Conservation (phyloP, 1,139 yeast genomes). For the Lodderomyces theae region DNA sequence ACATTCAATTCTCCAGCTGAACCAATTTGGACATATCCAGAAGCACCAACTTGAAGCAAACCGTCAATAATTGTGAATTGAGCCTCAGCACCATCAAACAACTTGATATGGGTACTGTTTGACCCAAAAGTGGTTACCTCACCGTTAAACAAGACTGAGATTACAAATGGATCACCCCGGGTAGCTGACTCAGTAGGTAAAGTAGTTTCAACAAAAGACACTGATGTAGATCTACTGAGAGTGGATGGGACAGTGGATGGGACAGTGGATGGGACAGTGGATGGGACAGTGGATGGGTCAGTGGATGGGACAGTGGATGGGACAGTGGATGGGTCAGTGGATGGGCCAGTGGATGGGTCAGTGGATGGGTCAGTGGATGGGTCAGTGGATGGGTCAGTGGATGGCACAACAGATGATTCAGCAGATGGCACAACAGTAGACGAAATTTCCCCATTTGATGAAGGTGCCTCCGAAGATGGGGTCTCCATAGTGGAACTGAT, state of each 20-base stretch:
- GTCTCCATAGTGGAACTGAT: slow-evolving; percentile 9
- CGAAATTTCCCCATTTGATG: neutral
- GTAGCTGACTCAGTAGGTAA: slow-evolving; percentile 2
- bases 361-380: neutral
- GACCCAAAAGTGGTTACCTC: slow-evolving; percentile 3
- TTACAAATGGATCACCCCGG: slow-evolving; percentile 28
- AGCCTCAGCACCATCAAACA: slow-evolving; percentile 5
- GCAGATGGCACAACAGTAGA: slow-evolving; percentile 8
- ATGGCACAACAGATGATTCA: neutral
- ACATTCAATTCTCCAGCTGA: slow-evolving; percentile 2
- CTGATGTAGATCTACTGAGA: neutral
- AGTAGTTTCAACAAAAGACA: neutral
- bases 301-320: neutral
- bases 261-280: neutral
- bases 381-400: neutral
- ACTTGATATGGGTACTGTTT: slow-evolving; percentile 6
- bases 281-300: slow-evolving; percentile 1
- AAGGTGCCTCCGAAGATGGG: slow-evolving; percentile 5
- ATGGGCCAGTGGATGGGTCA: slow-evolving; percentile 3
- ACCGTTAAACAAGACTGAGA: slow-evolving; percentile 10
- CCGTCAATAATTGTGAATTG: slow-evolving; percentile 5
- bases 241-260: neutral
- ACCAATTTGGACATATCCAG: slow-evolving; percentile 3
- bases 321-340: neutral
- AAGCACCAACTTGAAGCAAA: neutral